Percentiles rank a stretch among this genome's conserved stretches.
phyloP scores from a whole-genome alignment of 805 yeast species.

The Barnettozyma californica region DNA sequence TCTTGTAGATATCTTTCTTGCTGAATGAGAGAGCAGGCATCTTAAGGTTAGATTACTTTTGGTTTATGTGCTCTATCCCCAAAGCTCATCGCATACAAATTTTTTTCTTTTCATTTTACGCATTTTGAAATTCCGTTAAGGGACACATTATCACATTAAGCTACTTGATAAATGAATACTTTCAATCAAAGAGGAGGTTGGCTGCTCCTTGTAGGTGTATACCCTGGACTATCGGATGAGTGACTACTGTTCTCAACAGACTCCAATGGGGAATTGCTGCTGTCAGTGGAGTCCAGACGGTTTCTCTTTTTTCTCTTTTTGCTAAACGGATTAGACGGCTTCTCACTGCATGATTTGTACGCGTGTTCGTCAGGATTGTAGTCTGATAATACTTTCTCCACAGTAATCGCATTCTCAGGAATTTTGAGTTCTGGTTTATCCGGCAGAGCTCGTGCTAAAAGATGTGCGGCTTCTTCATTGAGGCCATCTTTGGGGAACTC shows the following conservation, averaged over 20 bases:
- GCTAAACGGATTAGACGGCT: not conserved
- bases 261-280: not conserved
- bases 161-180: no score
- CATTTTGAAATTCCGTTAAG: not conserved
- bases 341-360: not conserved
- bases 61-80: not conserved
- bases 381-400: constrained; percentile 36
- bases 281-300: not conserved
- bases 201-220: constrained; percentile 10
- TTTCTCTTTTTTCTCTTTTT: constrained; percentile 10
- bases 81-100: not conserved
- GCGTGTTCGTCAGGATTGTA: constrained; percentile 9
- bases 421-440: constrained; percentile 52
- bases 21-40: not conserved
- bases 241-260: not conserved
- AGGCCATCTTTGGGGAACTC: constrained; percentile 62
- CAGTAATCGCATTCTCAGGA: constrained; percentile 62
- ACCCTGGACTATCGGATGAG: constrained; percentile 4
- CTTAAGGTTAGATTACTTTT: not conserved
- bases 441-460: constrained; percentile 73
- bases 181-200: no score
- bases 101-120: not conserved
- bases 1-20: not conserved
- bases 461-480: constrained; percentile 59
- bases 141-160: not conserved